Conservation (phyloP, 1,284 basidiomycete species). For the Chalciporus piperatoides region DNA sequence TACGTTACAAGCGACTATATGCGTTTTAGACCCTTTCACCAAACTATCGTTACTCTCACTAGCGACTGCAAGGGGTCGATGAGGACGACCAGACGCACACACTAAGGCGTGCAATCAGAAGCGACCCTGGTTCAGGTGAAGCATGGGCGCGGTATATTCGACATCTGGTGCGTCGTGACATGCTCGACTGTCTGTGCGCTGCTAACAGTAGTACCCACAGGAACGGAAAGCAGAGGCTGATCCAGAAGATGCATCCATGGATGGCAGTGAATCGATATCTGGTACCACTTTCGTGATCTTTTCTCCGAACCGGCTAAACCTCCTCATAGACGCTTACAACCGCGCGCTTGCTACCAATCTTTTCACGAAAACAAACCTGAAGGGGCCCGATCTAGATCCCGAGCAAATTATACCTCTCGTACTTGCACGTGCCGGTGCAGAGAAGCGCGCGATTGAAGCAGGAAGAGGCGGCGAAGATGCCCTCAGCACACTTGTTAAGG, state of each 20-base stretch:
- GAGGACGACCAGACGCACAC: slow-evolving; percentile 40
- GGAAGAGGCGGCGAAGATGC: slow-evolving; percentile 43
- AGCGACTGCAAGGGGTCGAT: slow-evolving; percentile 49
- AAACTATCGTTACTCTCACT: slow-evolving; percentile 6
- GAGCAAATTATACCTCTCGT: slow-evolving; percentile 68
- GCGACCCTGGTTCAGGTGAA: slow-evolving; percentile 65
- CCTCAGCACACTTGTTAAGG: slow-evolving; percentile 48
- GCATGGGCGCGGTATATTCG: slow-evolving; percentile 74
- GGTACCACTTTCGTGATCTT: slow-evolving; percentile 20
- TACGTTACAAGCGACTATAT: slow-evolving; percentile 19
- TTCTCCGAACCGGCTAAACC: slow-evolving; percentile 4
- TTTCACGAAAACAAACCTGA: slow-evolving; percentile 35
- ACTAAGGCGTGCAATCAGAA: slow-evolving; percentile 56
- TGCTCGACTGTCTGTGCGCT: background rate
- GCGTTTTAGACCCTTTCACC: background rate
- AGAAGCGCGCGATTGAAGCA: slow-evolving; percentile 53
- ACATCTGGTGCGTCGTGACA: slow-evolving; percentile 44
- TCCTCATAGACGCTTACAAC: slow-evolving; percentile 49
- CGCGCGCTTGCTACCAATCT: slow-evolving; percentile 54
- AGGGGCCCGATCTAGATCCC: slow-evolving; percentile 39
- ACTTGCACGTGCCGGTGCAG: slow-evolving; percentile 63
- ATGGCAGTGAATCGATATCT: slow-evolving; percentile 37
- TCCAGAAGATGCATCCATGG: slow-evolving; percentile 20
- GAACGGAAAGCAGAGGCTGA: slow-evolving; percentile 37
- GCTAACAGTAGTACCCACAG: slow-evolving; percentile 26